Conservation (phyloP, 345 rosid genomes). For the Citrus sp. region DNA sequence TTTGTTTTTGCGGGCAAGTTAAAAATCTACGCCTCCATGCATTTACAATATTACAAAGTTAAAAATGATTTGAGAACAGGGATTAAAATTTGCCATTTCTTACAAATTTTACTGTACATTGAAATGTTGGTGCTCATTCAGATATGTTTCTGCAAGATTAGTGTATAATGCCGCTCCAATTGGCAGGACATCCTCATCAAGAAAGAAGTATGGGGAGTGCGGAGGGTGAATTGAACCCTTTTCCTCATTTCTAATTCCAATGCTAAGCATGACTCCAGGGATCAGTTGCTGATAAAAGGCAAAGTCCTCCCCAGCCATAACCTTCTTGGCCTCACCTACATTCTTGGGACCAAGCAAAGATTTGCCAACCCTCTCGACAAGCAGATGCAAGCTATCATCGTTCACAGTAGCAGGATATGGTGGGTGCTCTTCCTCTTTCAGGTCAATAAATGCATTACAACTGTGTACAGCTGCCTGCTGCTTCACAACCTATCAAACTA, state of each 20-base stretch:
- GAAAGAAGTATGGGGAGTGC: slow-evolving; percentile 72
- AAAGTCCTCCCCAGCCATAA: slow-evolving; percentile 87
- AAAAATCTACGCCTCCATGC: too few species aligned
- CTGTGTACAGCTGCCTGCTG: slow-evolving; percentile 65
- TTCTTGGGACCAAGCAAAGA: slow-evolving; percentile 62
- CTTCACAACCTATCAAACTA: slow-evolving; percentile 52
- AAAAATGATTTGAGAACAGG: neutral
- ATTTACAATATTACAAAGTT: neutral
- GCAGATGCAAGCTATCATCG: slow-evolving; percentile 50
- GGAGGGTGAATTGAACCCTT: slow-evolving; percentile 60
- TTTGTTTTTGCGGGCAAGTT: too few species aligned
- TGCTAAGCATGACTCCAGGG: slow-evolving; percentile 64
- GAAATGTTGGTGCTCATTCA: slow-evolving; percentile 43
- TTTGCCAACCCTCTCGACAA: slow-evolving; percentile 44
- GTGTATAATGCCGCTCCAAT: slow-evolving; percentile 71
- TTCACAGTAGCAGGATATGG: slow-evolving; percentile 65
- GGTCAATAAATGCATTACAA: slow-evolving; percentile 52
- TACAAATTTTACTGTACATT: slow-evolving; percentile 9
- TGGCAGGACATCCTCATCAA: slow-evolving; percentile 79
- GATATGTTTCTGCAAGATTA: slow-evolving; percentile 62
- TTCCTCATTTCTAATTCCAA: slow-evolving; percentile 70
- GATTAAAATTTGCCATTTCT: neutral
- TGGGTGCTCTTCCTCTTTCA: slow-evolving; percentile 43
- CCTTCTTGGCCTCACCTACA: slow-evolving; percentile 34
- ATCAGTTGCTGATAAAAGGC: slow-evolving; percentile 70